Conservation (phyloP, 179 eudicot genomes). For the Beta macrorhiza region DNA sequence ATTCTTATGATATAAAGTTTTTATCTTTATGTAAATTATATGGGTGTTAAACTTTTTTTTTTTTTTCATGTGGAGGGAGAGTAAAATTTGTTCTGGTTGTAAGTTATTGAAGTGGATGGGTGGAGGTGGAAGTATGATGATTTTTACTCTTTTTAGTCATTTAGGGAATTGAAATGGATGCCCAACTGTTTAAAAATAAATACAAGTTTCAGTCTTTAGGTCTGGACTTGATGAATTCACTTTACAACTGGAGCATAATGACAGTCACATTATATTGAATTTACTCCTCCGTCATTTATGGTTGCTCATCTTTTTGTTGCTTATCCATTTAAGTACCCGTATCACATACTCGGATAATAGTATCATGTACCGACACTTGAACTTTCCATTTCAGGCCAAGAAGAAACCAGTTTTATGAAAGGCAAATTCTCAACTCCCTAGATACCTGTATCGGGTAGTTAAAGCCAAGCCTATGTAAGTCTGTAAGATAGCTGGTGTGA, state of each 20-base stretch:
- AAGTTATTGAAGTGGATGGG: neutral
- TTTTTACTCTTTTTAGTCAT: neutral
- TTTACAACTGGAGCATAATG: conserved; percentile 22
- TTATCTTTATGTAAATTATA: too few relatives aligned
- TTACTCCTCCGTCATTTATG: neutral
- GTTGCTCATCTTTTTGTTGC: neutral
- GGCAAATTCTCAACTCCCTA: neutral
- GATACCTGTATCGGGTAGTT: neutral
- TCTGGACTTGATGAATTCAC: neutral
- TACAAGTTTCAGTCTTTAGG: too few relatives aligned
- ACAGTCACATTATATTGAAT: conserved; percentile 17
- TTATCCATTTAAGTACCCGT: neutral
- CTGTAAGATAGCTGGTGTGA: neutral
- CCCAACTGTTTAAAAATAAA: neutral
- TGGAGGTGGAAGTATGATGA: neutral
- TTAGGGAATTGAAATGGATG: conserved; percentile 8
- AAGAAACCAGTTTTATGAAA: neutral
- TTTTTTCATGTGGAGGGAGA: neutral
- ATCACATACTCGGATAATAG: neutral
- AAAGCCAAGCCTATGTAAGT: neutral
- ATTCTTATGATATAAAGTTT: too few relatives aligned
- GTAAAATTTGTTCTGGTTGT: neutral
- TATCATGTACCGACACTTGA: neutral
- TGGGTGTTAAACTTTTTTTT: neutral
- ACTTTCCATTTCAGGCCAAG: neutral